These are phyloP conservation scores for Phytopythium vexans DNA, from an alignment of 352 stramenopile species.

Conservation along the genomic window DNA sequence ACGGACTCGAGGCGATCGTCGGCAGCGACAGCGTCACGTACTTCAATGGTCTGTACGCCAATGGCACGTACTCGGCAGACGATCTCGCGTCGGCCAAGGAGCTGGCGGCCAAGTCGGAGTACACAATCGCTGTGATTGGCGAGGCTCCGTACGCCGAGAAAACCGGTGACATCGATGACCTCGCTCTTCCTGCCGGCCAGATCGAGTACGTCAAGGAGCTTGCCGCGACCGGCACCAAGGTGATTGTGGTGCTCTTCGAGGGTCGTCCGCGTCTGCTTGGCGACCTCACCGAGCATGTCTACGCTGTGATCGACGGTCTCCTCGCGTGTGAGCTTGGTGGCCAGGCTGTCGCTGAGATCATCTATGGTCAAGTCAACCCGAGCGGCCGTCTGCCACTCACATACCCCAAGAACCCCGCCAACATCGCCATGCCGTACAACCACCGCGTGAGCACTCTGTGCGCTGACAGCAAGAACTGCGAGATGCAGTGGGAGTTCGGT, in stretches of 20 bases:
- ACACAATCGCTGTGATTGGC: slow-evolving; percentile 71
- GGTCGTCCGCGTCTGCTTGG: slow-evolving; percentile 75
- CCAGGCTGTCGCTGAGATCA: slow-evolving; percentile 77
- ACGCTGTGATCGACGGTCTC: too few species aligned
- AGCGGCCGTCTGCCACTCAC: slow-evolving; percentile 78
- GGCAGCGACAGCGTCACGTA: slow-evolving; percentile 21
- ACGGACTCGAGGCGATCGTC: slow-evolving; percentile 37
- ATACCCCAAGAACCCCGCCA: slow-evolving; percentile 66
- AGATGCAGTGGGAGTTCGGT: slow-evolving; percentile 61
- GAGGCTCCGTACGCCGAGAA: slow-evolving; percentile 82
- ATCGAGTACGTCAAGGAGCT: slow-evolving; percentile 72
- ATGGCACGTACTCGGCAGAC: slow-evolving; percentile 36
- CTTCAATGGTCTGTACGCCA: slow-evolving; percentile 53
- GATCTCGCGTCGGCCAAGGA: slow-evolving; percentile 48
- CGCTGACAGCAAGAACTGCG: slow-evolving; percentile 38
- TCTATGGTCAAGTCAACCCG: slow-evolving; percentile 75
- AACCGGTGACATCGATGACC: slow-evolving; percentile 74
- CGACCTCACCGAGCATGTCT: slow-evolving; percentile 37
- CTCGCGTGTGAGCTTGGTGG: slow-evolving; percentile 72
- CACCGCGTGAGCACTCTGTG: too few species aligned
- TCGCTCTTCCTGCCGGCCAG: slow-evolving; percentile 57
- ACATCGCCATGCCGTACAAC: slow-evolving; percentile 67
- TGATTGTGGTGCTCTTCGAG: slow-evolving; percentile 79
- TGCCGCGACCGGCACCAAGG: slow-evolving; percentile 55
- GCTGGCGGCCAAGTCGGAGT: slow-evolving; percentile 34